A percentile compares a stretch with the other conserved stretches of the same genome.
phyloP scores from a whole-genome alignment of 2,329 filamentous ascomycete genomes.

The Sphaceloma murrayae region DNA sequence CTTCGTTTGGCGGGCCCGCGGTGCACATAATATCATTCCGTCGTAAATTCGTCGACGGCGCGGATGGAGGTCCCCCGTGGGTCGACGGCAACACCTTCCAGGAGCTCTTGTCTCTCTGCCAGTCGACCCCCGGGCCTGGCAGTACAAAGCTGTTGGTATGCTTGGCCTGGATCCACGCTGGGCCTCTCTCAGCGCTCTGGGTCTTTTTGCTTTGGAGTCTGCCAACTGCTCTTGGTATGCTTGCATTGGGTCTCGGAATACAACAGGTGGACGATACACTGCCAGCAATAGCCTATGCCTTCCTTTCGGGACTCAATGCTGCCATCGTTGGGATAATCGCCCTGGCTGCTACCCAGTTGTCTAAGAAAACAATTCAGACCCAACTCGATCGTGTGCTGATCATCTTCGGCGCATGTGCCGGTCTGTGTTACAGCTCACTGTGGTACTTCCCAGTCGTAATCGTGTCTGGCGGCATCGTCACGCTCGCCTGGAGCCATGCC shows the following conservation, averaged over 20 bases:
- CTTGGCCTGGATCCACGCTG: constrained; percentile 55
- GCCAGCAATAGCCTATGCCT: constrained; percentile 54
- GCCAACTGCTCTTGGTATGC: constrained; percentile 63
- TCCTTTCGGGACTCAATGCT: constrained; percentile 62
- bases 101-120: constrained; percentile 60
- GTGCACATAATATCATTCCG: constrained; percentile 63
- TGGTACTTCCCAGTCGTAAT: constrained; percentile 68
- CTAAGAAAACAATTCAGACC: constrained; percentile 59
- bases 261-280: constrained; percentile 49
- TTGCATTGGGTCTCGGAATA: constrained; percentile 55
- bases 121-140: constrained; percentile 57
- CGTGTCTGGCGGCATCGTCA: constrained; percentile 43
- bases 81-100: constrained; percentile 35
- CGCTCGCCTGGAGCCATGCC: constrained; percentile 45
- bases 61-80: constrained; percentile 1
- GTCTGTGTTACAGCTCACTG: constrained; percentile 59
- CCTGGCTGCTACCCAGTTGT: constrained; percentile 55
- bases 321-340: constrained; percentile 64
- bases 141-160: constrained; percentile 65
- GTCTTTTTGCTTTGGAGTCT: constrained; percentile 56
- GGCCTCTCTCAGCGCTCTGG: constrained; percentile 48
- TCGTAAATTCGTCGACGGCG: constrained; percentile 47
- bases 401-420: constrained; percentile 52
- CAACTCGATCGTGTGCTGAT: constrained; percentile 53
- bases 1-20: constrained; percentile 56